A percentile compares a stretch with the other conserved stretches of the same genome.
These are phyloP conservation scores for Hermanozyma aechmeae DNA, from an alignment of 805 yeast genomes.

Conservation along the genomic window DNA sequence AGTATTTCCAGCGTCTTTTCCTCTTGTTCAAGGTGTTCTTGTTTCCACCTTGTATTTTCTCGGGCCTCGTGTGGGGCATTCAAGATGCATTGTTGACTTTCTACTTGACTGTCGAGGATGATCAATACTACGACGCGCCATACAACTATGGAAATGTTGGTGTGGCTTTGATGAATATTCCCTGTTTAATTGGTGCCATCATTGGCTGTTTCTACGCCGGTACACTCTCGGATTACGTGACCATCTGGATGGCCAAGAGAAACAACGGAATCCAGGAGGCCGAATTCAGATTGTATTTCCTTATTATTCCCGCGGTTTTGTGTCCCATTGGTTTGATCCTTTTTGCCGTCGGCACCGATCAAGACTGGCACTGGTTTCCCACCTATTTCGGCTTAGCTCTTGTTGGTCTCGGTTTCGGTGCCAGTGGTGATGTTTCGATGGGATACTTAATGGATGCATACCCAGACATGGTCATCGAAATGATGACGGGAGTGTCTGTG, in stretches of 20 bases:
- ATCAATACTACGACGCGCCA: slow-evolving; percentile 55
- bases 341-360: slow-evolving; percentile 60
- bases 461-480: slow-evolving; percentile 61
- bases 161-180: slow-evolving; percentile 70
- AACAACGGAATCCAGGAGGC: slow-evolving; percentile 58
- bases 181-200: slow-evolving; percentile 56
- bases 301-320: slow-evolving; percentile 44
- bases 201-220: slow-evolving; percentile 64
- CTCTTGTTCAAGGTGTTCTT: slow-evolving; percentile 46
- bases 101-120: slow-evolving; percentile 66
- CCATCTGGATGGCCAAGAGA: slow-evolving; percentile 49
- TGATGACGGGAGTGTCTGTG: slow-evolving; percentile 60
- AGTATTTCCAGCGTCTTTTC: slow-evolving; percentile 45
- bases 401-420: slow-evolving; percentile 62
- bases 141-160: slow-evolving; percentile 57
- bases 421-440: slow-evolving; percentile 64
- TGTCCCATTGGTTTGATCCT: slow-evolving; percentile 55
- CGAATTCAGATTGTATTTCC: slow-evolving; percentile 52
- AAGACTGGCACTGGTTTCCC: slow-evolving; percentile 40
- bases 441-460: slow-evolving; percentile 59
- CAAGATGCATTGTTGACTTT: slow-evolving; percentile 72
- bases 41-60: slow-evolving; percentile 56
- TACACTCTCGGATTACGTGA: slow-evolving; percentile 47
- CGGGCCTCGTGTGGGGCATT: slow-evolving; percentile 73
- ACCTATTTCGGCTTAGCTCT: slow-evolving; percentile 55